Conservation (phyloP, 345 rosid species). For the thale cress (Arabidopsis thaliana) region DNA sequence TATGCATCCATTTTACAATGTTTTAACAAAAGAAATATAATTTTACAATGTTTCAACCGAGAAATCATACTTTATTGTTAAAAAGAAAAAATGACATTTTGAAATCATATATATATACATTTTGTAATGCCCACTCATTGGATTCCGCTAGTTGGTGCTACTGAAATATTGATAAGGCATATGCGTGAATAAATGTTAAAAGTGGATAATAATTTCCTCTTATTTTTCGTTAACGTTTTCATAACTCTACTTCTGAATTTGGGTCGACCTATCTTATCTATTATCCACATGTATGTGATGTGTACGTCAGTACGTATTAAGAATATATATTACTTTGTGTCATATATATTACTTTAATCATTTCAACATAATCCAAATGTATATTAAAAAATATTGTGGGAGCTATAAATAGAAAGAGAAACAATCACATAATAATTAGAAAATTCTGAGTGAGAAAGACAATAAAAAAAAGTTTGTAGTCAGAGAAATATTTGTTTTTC, state of each 20-base stretch:
- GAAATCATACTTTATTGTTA: too few species aligned
- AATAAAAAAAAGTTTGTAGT: not conserved
- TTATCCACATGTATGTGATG: not conserved
- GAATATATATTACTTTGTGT: slow-evolving; percentile 13
- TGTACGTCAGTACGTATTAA: not conserved
- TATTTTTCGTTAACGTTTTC: too few species aligned
- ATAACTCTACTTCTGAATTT: not conserved
- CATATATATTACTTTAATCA: not conserved
- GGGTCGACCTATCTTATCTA: not conserved
- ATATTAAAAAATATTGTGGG: not conserved
- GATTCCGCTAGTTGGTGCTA: too few species aligned
- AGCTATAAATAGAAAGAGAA: slow-evolving; percentile 31
- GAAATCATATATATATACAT: too few species aligned
- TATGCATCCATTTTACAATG: too few species aligned
- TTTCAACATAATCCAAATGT: slow-evolving; percentile 1
- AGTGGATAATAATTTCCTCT: not conserved
- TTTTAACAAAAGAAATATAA: too few species aligned
- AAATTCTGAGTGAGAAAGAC: slow-evolving; percentile 3
- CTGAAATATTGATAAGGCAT: not conserved
- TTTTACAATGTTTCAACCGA: too few species aligned
- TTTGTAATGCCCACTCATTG: too few species aligned
- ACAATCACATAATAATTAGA: not conserved
- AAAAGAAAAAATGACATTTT: too few species aligned
- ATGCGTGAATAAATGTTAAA: not conserved
- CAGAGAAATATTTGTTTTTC: not conserved